These are phyloP conservation scores for Brettanomyces custersianus DNA, from an alignment of 805 yeast genomes.

Conservation along the genomic window DNA sequence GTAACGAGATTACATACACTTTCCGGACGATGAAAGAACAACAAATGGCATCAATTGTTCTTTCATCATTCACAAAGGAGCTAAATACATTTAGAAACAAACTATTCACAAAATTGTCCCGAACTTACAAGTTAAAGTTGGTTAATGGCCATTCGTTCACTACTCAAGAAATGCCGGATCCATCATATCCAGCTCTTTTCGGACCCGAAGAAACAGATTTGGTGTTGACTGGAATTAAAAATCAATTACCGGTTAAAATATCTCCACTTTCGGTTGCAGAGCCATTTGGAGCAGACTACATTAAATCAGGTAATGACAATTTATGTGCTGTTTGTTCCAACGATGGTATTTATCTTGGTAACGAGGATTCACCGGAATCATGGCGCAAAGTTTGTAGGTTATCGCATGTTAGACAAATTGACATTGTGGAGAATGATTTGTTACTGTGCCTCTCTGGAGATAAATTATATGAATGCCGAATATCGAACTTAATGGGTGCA, in stretches of 20 bases:
- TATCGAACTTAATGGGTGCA: slow-evolving; percentile 54
- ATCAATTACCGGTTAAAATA: slow-evolving; percentile 3
- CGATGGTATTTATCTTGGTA: slow-evolving; percentile 54
- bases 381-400: slow-evolving; percentile 57
- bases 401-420: slow-evolving; percentile 46
- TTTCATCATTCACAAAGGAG: slow-evolving; percentile 18
- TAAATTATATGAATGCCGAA: slow-evolving; percentile 49
- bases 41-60: slow-evolving; percentile 14
- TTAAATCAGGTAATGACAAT: slow-evolving; percentile 2
- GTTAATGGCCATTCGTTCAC: slow-evolving; percentile 16
- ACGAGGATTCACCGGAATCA: slow-evolving; percentile 26
- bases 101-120: slow-evolving; percentile 14
- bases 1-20: slow-evolving; percentile 12
- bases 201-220: neutral
- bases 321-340: slow-evolving; percentile 53
- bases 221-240: slow-evolving; percentile 3
- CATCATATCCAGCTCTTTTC: neutral
- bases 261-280: slow-evolving; percentile 1
- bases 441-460: slow-evolving; percentile 49
- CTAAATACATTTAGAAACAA: slow-evolving; percentile 11
- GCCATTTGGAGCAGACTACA: neutral
- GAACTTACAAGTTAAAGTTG: slow-evolving; percentile 13
- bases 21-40: slow-evolving; percentile 11
- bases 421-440: slow-evolving; percentile 48
- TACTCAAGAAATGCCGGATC: slow-evolving; percentile 2